Evolutionary conservation across 345 rosid genomes (phyloP), one percentile per base, ranked within the genome.

Genomic region (Zanthoxylum bungeanum): DNA sequence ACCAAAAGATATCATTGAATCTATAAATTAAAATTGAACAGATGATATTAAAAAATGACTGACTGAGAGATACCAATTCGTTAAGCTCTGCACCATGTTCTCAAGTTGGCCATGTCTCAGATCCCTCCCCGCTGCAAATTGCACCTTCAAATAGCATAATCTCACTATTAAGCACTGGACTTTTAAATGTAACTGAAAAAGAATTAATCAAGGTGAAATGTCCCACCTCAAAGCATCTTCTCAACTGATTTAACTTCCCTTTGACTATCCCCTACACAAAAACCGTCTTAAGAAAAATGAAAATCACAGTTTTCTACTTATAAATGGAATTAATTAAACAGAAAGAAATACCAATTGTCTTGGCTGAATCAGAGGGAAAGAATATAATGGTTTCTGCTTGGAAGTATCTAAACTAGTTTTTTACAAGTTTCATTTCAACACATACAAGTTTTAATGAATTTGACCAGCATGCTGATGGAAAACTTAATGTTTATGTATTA

Each of bases 101-200:
- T 58, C 74, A 17, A 82, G 75, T 60, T 82, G 85, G 40, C 71
- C 85, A 59, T 78, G 79, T 31, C 77, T 75, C 33, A 82, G 73
- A 74, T 77, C 83, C 71, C 83, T 79, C 55, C 85, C 85, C 3
- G 83, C 85, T 51, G 85, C 83, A 58, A 79, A 82, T 53, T 79
- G 85, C 44, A 82, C 83, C 81, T 79, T 31, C 31, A 57, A 57
- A 58, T 17, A 27, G 51, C 25, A 68, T 55, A 42, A 42, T 16
- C 51, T 28, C 19, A 50, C 55, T 19, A 52, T 61, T 69, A 51
- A 27, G 30, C 10, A 27, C 68, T 27, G 49, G 40, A 24, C 24
- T 51, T 2, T 10, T 7, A 24, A 51, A 11, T 42, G 34, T 1
- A 49, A 49, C 5, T 7, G 10, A 12, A 22, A 49, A 30, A 12